Evolutionary conservation across 1,284 basidiomycete species (phyloP).

Genomic region (Flammula alnicola): DNA sequence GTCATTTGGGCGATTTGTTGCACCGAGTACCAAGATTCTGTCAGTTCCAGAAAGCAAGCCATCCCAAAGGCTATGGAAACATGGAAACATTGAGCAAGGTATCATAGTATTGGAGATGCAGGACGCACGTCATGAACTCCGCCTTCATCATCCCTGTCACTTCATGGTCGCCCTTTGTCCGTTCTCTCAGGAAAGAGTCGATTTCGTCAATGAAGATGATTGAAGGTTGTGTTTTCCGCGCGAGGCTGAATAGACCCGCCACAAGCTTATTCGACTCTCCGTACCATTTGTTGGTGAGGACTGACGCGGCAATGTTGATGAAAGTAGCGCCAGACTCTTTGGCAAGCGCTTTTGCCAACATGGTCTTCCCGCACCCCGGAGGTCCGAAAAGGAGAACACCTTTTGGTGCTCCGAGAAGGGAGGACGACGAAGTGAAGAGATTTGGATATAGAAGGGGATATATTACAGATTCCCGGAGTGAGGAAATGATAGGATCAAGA

Average conservation of each 20-base stretch:
- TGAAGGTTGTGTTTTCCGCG: conserved; percentile 81
- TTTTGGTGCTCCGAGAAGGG: conserved; percentile 75
- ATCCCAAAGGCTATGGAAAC: conserved; percentile 83
- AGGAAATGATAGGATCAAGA: conserved; percentile 89
- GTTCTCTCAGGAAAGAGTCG: conserved; percentile 92
- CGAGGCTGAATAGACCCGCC: conserved; percentile 89
- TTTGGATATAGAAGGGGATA: conserved; percentile 94
- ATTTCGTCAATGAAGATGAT: conserved; percentile 98
- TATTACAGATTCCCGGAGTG: conserved; percentile 94
- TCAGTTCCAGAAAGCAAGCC: conserved; percentile 87
- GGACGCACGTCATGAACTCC: conserved; percentile 95
- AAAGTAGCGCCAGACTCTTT: conserved; percentile 98
- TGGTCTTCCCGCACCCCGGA: conserved; percentile 93
- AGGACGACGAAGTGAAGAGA: conserved; percentile 80
- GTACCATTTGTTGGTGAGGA: conserved; percentile 93
- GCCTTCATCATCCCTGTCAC: conserved; percentile 99
- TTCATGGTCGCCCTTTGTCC: conserved; percentile 91
- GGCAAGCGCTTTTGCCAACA: conserved; percentile 94
- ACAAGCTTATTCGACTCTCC: conserved; percentile 99
- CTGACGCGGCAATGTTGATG: conserved; percentile 86
- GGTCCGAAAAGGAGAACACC: conserved; percentile 90
- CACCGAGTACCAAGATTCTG: conserved; percentile 92
- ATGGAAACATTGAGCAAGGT: conserved; percentile 11
- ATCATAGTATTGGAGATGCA: not conserved
- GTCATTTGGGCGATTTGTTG: conserved; percentile 94